Base-by-base conservation (phyloP, 306 rosid genomes). In the Malus orientalis region DNA sequence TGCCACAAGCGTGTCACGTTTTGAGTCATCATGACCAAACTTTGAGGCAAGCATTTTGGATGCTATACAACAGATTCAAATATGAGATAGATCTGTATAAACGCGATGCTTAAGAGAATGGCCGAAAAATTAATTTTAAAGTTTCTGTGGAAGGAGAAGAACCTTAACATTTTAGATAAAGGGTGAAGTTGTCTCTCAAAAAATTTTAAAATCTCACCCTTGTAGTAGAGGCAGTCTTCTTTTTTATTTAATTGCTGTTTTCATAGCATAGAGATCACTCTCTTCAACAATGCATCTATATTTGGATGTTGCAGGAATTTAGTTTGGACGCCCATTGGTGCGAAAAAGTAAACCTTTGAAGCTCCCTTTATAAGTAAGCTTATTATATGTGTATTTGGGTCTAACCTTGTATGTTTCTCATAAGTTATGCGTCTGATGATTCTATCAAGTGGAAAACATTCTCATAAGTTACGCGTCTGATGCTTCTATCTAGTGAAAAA, bases 231-330 rank as follows among this genome's bases (percentile, higher is more conserved):
- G 32, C 42, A 22, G 49, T 59, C 16, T 49, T 78, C 9, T 67
- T 76, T 14, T 54, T 74, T 68, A 49, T 15, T 77, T 32, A 63
- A 78, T 84, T 85, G 51, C 47, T 68, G 75, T 76, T 80, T 63
- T 77, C 79, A 58, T 83, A 84, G 89, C 69, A 63, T 81, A 83
- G 90, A 71, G 86, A 82, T 70, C 79, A 81, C 64, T 8, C 79
- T 86, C 79, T 89, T 89, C 91, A 89, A 86, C 82, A 71, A 83
- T 81, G 86, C 87, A 89, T 87, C 74, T 89, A 91, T 79, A 83
- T 87, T 86, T 87, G 91, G 83, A 84, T 91, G 84, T 91, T 89
- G 91, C 93, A 89, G 93, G 91, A 83, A 71, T 72, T 81, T 85
- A 80, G 44, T 75, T 75, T 72, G 88, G 93, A 82, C 84, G 85